Percentiles rank a stretch among this genome's conserved stretches.
These are phyloP conservation scores for Coniochaeta hoffmannii DNA, from an alignment of 2,329 filamentous ascomycete genomes.

Conservation along the genomic window DNA sequence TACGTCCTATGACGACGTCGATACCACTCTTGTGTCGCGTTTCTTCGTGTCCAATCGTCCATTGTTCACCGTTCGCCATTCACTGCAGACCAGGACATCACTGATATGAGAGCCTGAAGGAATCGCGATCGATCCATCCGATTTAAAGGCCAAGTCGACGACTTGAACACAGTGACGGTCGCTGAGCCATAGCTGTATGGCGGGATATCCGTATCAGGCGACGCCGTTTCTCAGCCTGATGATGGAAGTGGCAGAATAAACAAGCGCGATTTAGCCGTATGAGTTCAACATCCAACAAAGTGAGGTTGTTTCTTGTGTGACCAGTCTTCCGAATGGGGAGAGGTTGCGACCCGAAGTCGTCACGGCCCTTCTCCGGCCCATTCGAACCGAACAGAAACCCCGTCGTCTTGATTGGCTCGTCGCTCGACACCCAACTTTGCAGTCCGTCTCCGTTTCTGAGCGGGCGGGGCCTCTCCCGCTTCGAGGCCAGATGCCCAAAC, in stretches of 20 bases:
- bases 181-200: background rate
- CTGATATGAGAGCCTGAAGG: background rate
- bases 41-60: background rate
- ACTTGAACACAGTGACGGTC: background rate
- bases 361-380: constrained; percentile 3
- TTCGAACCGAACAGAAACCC: background rate
- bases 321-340: background rate
- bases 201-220: background rate
- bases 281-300: background rate
- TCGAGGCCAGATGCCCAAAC: background rate
- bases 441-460: background rate
- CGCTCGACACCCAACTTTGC: background rate
- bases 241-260: background rate
- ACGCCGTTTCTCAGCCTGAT: background rate
- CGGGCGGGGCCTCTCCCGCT: background rate
- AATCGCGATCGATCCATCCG: background rate
- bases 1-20: background rate
- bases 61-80: background rate
- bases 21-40: background rate
- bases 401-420: background rate
- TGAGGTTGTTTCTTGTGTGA: background rate
- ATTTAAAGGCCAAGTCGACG: background rate
- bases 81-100: background rate
- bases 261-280: background rate
- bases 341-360: background rate